A percentile compares a stretch with the other conserved stretches of the same genome.
phyloP scores from a whole-genome alignment of 176 grass and related monocot species.

The Bonia amplexicaulis region DNA sequence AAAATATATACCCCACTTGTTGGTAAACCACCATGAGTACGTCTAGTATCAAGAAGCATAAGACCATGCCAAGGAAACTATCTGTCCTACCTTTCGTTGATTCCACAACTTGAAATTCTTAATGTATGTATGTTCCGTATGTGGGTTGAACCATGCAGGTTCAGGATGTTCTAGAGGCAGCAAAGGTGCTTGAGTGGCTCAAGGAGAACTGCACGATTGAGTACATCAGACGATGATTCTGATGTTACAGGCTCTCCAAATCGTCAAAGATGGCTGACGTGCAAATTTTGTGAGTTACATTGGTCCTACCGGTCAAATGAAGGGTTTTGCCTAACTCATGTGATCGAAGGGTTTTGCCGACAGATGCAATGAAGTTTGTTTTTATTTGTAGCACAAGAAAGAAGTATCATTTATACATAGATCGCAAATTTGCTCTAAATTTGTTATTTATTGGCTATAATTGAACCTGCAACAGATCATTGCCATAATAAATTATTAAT shows the following conservation, averaged over 20 bases:
- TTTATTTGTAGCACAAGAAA: slow-evolving; percentile 5
- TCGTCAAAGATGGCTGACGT: not conserved
- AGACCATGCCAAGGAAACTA: not conserved
- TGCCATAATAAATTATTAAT: not conserved
- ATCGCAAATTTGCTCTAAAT: not conserved
- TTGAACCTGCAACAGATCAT: not conserved
- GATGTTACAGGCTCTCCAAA: not conserved
- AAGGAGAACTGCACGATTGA: slow-evolving; percentile 72
- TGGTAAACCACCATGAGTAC: not conserved
- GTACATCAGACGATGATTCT: slow-evolving; percentile 44
- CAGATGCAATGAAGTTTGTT: not conserved
- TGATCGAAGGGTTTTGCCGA: not conserved
- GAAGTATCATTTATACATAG: slow-evolving; percentile 9
- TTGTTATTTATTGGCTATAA: not conserved
- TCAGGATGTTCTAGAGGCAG: slow-evolving; percentile 73
- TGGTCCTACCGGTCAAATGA: not conserved
- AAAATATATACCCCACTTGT: not conserved
- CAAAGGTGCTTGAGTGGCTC: slow-evolving; percentile 92
- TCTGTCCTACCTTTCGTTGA: not conserved
- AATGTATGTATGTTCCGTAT: not conserved
- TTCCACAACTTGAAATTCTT: not conserved
- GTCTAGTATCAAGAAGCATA: not conserved
- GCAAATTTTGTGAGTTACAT: slow-evolving; percentile 13
- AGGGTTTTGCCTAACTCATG: not conserved
- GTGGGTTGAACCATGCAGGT: slow-evolving; percentile 40